Conservation (phyloP, 2,329 filamentous ascomycete genomes). For the Coniochaeta sp. region DNA sequence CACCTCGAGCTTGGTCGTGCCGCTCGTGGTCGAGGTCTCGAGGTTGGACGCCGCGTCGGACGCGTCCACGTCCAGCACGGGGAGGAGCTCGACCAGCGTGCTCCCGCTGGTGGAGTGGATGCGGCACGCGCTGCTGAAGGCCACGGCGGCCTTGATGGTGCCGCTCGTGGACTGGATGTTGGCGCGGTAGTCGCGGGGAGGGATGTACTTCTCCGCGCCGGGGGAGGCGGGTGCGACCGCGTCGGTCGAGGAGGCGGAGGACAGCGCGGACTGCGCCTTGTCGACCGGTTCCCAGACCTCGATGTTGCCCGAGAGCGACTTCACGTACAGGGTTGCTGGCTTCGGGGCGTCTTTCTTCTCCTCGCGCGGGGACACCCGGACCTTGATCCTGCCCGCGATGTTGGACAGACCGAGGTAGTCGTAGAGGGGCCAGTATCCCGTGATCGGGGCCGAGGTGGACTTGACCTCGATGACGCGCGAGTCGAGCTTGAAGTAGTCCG, state of each 20-base stretch:
- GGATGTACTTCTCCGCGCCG: conserved; percentile 19
- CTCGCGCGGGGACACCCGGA: conserved; percentile 32
- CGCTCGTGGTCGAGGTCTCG: conserved; percentile 36
- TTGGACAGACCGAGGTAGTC: conserved; percentile 37
- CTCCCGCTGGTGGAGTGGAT: conserved; percentile 33
- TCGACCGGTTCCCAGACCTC: conserved; percentile 32
- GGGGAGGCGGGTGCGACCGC: neutral
- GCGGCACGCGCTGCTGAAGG: conserved; percentile 27
- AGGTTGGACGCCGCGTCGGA: conserved; percentile 14
- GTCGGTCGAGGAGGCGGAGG: conserved; percentile 3
- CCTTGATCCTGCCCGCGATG: conserved; percentile 33
- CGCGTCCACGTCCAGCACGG: conserved; percentile 24
- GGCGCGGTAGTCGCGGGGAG: conserved; percentile 39
- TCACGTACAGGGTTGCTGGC: conserved; percentile 32
- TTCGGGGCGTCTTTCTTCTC: conserved; percentile 24
- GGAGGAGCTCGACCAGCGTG: conserved; percentile 32
- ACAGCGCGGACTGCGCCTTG: conserved; percentile 1
- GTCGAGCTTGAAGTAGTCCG: conserved; percentile 30
- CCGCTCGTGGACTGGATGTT: conserved; percentile 37
- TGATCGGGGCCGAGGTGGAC: conserved; percentile 35
- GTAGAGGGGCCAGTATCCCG: conserved; percentile 43
- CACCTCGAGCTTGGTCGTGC: conserved; percentile 28
- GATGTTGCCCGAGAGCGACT: conserved; percentile 36
- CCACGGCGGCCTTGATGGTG: conserved; percentile 29
- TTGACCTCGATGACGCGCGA: conserved; percentile 32